Evolutionary conservation across 78 protist genomes (phyloP), one percentile per base, ranked within the genome.

Genomic region (Polysphondylium violaceum): DNA sequence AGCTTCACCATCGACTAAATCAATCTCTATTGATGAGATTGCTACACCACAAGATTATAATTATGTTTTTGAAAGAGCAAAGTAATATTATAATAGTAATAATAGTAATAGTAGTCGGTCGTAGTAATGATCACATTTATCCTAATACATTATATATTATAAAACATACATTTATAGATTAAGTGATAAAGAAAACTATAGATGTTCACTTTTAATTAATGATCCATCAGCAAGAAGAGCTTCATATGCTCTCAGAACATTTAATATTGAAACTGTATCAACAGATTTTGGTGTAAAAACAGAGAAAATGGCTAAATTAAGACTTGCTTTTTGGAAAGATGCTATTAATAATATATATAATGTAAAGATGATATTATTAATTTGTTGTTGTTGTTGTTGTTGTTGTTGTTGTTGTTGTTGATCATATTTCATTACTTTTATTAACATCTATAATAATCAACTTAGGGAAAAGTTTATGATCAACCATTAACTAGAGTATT

Each of bases 401-500:
- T n/a, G n/a, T n/a, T n/a, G n/a, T n/a, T 19, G 56, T 50, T 2
- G 0, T n/a, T 50, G 17, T 50, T 50, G 17, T 50, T 2, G 0
- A n/a, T n/a, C n/a, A n/a, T n/a, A n/a, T n/a, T 11, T 11, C 53
- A 47, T 47, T 14, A 74, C 35, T 35, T 21, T 33, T 2, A 55
- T 33, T 55, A 17, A 59, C 40, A 14, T 41, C 2, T 29, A n/a
- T 38, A 21, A 53, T 61, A 29, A 61, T 44, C 3, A 44, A n/a
- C 9, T 11, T 55, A 81, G 89, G 89, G 89, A 11, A 81, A 68
- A 69, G 89, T 81, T 23, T 81, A 69, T 81, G 89, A 81, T 81
- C 89, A 81, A 68, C 89, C 89, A 81, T 68, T 81, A 40, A 56
- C 74, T 40, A 81, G 77, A 68, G 89, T 81, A 35, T 69, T 81